These are phyloP conservation scores for Aaosphaeria arxii DNA, from an alignment of 2,329 filamentous ascomycete genomes.

Conservation along the genomic window DNA sequence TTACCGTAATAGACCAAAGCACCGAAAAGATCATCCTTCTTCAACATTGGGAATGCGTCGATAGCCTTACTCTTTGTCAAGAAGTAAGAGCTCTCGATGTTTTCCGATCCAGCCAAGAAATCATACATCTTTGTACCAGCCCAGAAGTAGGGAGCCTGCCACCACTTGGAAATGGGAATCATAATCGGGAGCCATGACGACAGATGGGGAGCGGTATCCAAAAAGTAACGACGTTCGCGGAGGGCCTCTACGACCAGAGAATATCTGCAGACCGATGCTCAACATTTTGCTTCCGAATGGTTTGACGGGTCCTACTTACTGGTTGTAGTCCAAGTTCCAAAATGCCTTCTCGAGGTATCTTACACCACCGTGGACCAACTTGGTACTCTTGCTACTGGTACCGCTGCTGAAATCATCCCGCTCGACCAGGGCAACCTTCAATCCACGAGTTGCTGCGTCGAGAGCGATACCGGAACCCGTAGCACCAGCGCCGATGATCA, in stretches of 20 bases:
- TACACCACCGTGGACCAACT: slow-evolving; percentile 81
- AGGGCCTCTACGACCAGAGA: slow-evolving; percentile 77
- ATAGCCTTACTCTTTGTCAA: slow-evolving; percentile 81
- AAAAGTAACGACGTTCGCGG: slow-evolving; percentile 77
- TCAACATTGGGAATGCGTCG: slow-evolving; percentile 86
- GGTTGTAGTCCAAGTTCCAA: slow-evolving; percentile 79
- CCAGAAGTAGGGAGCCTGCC: slow-evolving; percentile 80
- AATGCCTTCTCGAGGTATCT: slow-evolving; percentile 84
- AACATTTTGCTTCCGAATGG: background rate
- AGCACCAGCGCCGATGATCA: slow-evolving; percentile 76
- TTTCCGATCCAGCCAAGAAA: slow-evolving; percentile 78
- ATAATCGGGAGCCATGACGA: slow-evolving; percentile 80
- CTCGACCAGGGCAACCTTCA: slow-evolving; percentile 79
- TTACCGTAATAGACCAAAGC: slow-evolving; percentile 81
- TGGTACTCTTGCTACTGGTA: slow-evolving; percentile 84
- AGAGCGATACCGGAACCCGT: slow-evolving; percentile 79
- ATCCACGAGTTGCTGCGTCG: slow-evolving; percentile 73
- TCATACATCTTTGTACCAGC: slow-evolving; percentile 79
- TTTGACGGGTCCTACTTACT: slow-evolving; percentile 45
- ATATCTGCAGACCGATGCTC: slow-evolving; percentile 39
- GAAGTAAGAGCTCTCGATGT: slow-evolving; percentile 87
- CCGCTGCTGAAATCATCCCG: slow-evolving; percentile 79
- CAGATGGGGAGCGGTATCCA: slow-evolving; percentile 79
- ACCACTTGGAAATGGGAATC: slow-evolving; percentile 79
- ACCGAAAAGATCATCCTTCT: slow-evolving; percentile 73